Evolutionary conservation across 2,329 filamentous ascomycete genomes (phyloP).

Genomic region (Aspergillus sergii): DNA sequence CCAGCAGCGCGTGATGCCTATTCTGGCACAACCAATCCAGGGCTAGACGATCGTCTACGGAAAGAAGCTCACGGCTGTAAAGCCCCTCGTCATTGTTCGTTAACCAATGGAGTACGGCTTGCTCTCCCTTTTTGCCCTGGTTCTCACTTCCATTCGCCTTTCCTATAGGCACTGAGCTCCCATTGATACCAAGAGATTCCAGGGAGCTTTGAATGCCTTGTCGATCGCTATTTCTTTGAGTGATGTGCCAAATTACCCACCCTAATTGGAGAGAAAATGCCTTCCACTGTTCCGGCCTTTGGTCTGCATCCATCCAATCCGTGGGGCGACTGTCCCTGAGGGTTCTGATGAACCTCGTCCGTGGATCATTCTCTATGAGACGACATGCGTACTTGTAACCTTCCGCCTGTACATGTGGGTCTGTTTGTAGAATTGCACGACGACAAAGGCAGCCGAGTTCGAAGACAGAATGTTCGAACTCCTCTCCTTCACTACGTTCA

Average conservation of each 20-base stretch:
- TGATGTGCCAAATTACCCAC: conserved; percentile 29
- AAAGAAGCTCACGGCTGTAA: too few species aligned
- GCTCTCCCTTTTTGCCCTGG: not conserved
- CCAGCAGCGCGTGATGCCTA: conserved; percentile 12
- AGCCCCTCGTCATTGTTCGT: conserved; percentile 3
- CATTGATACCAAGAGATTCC: not conserved
- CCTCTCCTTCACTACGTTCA: conserved; percentile 22
- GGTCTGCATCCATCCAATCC: conserved; percentile 13
- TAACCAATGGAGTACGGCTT: conserved; percentile 21
- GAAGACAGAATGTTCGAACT: conserved; percentile 28
- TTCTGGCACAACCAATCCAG: conserved; percentile 20
- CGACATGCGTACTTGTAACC: conserved; percentile 10
- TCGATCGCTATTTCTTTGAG: conserved; percentile 5
- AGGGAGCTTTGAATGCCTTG: conserved; percentile 11
- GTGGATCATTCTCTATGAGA: conserved; percentile 17
- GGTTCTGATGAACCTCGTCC: conserved; percentile 11
- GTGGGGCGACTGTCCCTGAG: not conserved
- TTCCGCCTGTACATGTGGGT: conserved; percentile 9
- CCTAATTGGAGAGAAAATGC: conserved; percentile 25
- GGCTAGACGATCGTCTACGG: conserved; percentile 3
- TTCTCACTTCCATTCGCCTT: not conserved
- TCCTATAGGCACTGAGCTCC: not conserved
- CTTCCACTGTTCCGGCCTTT: conserved; percentile 18
- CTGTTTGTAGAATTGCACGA: conserved; percentile 22
- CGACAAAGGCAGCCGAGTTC: conserved; percentile 31